Base-by-base conservation (phyloP, 2,329 filamentous ascomycete genomes). In the Geosmithia flava region DNA sequence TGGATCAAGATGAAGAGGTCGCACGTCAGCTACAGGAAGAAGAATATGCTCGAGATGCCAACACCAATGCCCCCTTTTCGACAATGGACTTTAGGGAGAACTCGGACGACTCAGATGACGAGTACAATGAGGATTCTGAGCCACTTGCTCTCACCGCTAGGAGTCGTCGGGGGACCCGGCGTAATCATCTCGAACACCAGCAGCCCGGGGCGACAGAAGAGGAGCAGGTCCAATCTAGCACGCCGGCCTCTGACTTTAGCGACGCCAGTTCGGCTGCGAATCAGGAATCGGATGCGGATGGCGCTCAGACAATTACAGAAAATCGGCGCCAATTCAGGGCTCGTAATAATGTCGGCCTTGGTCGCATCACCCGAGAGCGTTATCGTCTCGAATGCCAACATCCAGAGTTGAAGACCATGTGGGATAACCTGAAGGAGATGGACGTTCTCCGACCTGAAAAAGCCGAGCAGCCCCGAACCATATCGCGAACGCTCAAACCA, bases 401-500 rank as follows among this genome's bases (percentile, higher is more conserved):
- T 60, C 90, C 91, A 1, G 76, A 81, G 48, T 76, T 98, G 41
- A 70, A 67, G 42, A 87, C 81, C 0, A 94, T 97, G 87, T 98
- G 93, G 93, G 64, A 76, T 3, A 78, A 85, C 20, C 69, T 97
- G 2, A 71, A 83, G 60, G 72, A 79, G 1, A 75, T 83, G 54
- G 78, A 85, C 1, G 68, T 82, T 17, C 77, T 96, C 52, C 75
- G 79, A 27, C 68, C 72, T 20, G 70, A 66, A 20, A 63, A 54
- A 52, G 65, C 64, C 40, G 46, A 56, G 7, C 67, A 69, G 44
- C 93, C 93, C 3, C 61, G 67, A 7, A 81, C 76, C 3, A 96
- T 98, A 53, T 87, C 77, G 47, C 84, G 91, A 40, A 83, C 82
- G 48, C 73, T 98, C 53, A 96, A 98, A 64, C 83, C 85, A 1